phyloP scores from a whole-genome alignment of 768 basidiomycete species.

The Neoboletus subvelutipes region DNA sequence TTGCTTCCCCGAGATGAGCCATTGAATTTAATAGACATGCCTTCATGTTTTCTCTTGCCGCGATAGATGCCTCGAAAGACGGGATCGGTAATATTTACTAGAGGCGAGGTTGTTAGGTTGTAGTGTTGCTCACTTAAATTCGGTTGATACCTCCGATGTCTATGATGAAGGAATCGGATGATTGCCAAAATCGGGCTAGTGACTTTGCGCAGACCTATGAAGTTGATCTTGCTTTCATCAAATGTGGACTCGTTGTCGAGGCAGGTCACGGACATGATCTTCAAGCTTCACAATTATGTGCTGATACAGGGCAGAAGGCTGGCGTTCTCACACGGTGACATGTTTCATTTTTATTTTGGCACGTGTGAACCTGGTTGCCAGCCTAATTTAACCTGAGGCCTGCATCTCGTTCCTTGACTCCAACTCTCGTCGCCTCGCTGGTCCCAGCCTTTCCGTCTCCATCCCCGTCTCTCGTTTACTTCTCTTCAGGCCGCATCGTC shows the following conservation, averaged over 20 bases:
- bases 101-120: not conserved
- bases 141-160: slow-evolving; percentile 40
- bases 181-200: not conserved
- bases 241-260: not conserved
- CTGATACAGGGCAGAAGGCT: too few relatives aligned
- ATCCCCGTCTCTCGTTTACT: slow-evolving; percentile 25
- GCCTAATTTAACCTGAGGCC: not conserved
- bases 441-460: slow-evolving; percentile 12
- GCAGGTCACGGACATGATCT: slow-evolving; percentile 4
- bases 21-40: slow-evolving; percentile 25
- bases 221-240: slow-evolving; percentile 20
- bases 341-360: not conserved
- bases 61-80: slow-evolving; percentile 54
- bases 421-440: slow-evolving; percentile 10
- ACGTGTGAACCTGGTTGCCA: slow-evolving; percentile 19
- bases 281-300: not conserved
- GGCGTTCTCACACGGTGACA: not conserved
- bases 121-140: not conserved
- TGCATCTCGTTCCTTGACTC: not conserved
- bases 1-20: not conserved
- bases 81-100: slow-evolving; percentile 57
- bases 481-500: slow-evolving; percentile 6
- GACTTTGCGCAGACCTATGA: slow-evolving; percentile 35
- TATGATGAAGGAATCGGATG: slow-evolving; percentile 10
- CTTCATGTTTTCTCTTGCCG: slow-evolving; percentile 50